Conservation (phyloP, 768 basidiomycete genomes). For the Mycena latifolia region DNA sequence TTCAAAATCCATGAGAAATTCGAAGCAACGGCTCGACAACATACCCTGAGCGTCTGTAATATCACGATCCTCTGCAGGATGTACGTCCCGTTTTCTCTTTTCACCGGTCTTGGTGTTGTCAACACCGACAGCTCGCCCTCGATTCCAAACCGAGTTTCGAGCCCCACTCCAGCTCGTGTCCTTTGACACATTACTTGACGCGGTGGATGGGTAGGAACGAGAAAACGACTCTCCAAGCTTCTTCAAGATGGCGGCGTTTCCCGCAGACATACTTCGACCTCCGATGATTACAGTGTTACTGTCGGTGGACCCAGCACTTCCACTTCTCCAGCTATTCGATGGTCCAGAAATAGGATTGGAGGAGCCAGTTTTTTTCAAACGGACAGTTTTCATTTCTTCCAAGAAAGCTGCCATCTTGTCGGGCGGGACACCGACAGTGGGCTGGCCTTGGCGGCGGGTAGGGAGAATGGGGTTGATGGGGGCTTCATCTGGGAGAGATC, state of each 20-base stretch:
- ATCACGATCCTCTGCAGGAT: constrained; percentile 14
- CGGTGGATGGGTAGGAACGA: constrained; percentile 25
- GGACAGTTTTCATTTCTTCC: constrained; percentile 82
- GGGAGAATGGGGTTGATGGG: constrained; percentile 68
- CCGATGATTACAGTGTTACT: constrained; percentile 13
- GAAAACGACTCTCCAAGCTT: constrained; percentile 34
- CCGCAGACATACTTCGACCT: constrained; percentile 27
- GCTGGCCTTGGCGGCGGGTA: constrained; percentile 64
- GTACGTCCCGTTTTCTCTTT: constrained; percentile 45
- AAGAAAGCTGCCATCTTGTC: constrained; percentile 90
- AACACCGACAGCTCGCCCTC: constrained; percentile 8
- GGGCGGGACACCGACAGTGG: constrained; percentile 78
- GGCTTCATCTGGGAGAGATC: constrained; percentile 68
- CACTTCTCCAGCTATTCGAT: constrained; percentile 19
- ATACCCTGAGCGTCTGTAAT: constrained; percentile 17
- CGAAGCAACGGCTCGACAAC: neutral
- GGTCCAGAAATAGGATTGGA: constrained; percentile 22
- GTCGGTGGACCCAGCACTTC: constrained; percentile 27
- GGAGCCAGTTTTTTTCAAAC: constrained; percentile 69
- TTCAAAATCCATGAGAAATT: neutral
- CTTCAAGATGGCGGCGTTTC: constrained; percentile 35
- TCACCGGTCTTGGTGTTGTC: constrained; percentile 37
- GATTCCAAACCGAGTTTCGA: constrained; percentile 17
- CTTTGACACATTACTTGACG: constrained; percentile 1
- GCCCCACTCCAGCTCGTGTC: constrained; percentile 21